Percentiles rank a stretch among this genome's conserved stretches.
Conservation (phyloP, 495 filamentous ascomycete species). For the Terfezia claveryi region DNA sequence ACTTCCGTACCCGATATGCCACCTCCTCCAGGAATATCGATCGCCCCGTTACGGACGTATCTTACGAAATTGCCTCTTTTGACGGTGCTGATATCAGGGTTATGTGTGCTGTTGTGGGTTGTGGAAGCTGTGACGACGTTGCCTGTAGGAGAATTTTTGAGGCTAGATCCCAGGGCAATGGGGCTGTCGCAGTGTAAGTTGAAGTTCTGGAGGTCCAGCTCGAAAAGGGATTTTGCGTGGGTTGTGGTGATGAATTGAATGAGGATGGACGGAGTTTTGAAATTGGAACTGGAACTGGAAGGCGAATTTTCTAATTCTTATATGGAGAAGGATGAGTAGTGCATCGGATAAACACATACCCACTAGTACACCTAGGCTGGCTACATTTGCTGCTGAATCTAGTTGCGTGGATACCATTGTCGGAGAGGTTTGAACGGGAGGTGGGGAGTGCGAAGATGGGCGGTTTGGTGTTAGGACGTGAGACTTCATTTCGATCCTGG, state of each 20-base stretch:
- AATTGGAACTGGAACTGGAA: no score
- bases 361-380: constrained; percentile 61
- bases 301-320: no score
- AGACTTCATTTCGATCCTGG: constrained; percentile 33
- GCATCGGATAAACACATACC: constrained; percentile 80
- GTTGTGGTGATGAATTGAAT: no score
- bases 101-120: constrained; percentile 1
- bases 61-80: neutral
- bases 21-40: no score
- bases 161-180: no score
- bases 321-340: no score
- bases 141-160: no score
- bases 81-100: neutral
- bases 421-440: constrained; percentile 87
- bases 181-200: no score
- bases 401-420: constrained; percentile 53
- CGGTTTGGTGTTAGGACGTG: constrained; percentile 57
- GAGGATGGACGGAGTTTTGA: no score
- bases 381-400: constrained; percentile 63
- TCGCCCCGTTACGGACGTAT: neutral
- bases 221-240: no score
- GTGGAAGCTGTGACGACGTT: constrained; percentile 30
- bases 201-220: no score
- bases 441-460: constrained; percentile 72
- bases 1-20: no score